Evolutionary conservation across 1,284 basidiomycete species (phyloP), one percentile per base, ranked within the genome.

Genomic region (Moniliophthora roreri): DNA sequence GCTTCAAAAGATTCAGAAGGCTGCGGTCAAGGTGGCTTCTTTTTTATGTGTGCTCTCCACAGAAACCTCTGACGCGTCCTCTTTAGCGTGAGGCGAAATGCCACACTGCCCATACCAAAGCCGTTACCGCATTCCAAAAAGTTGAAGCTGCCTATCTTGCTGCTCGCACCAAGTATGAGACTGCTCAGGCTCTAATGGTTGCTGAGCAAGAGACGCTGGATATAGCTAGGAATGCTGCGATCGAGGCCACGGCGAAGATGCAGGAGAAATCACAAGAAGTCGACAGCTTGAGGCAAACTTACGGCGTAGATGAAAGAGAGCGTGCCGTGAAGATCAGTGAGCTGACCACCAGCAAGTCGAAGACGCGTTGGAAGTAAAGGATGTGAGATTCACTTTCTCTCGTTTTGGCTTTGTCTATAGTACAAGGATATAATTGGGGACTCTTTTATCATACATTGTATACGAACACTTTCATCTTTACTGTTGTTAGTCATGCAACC

Each of bases 251-350:
- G 1, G 76, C 79, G 55, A 72, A 68, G 60, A 65, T 82, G 55
- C 75, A 78, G 59, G 75, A 78, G 53, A 84, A 83, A 70, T 71
- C 72, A 26, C 68, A 73, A 42, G 81, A 84, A 64, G 73, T 84
- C 0, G 80, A 83, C 53, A 69, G 69, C 42, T 57, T 83, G 53
- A 66, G 80, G 28, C 65, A 69, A 18, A 72, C 75, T 64, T 77
- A 77, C 59, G 71, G 72, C n/a, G 74, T 77, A 2, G 80, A 84
- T 57, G 80, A 82, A 61, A 70, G 74, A 48, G 79, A 82, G 60
- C 66, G 80, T 20, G 72, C 73, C 51, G 67, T 73, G 2, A 77
- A 72, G 62, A 56, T 81, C 15, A 63, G 62, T 4, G 65, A 76
- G 52, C 61, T 80, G 47, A 69, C 51, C 11, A 36, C 34, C 16